Evolutionary conservation across 2,329 filamentous ascomycete species (phyloP).

Genomic region (Trichoderma cornu-damae): DNA sequence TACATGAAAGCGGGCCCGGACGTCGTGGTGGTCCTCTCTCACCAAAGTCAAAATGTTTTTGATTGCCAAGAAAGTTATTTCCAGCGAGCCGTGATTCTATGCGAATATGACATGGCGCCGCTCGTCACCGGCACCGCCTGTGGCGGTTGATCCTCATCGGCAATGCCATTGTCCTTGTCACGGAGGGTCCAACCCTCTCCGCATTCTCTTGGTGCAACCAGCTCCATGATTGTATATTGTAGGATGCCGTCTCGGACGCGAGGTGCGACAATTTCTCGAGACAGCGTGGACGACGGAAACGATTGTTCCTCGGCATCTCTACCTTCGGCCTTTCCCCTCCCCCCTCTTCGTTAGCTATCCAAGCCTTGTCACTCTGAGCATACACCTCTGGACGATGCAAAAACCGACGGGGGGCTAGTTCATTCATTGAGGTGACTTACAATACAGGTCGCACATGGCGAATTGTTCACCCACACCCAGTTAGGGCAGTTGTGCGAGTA

Average conservation of each 20-base stretch:
- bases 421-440: conserved; percentile 33
- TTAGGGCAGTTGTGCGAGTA: conserved; percentile 47
- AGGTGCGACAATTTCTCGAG: conserved; percentile 43
- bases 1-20: conserved; percentile 5
- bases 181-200: conserved; percentile 38
- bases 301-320: conserved; percentile 40
- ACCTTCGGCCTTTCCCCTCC: conserved; percentile 41
- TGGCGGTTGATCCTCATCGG: conserved; percentile 22
- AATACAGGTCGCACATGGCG: conserved; percentile 45
- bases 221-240: conserved; percentile 45
- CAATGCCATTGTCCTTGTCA: conserved; percentile 26
- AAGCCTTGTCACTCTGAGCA: neutral
- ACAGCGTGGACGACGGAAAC: conserved; percentile 27
- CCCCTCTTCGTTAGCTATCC: neutral
- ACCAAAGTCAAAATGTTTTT: neutral
- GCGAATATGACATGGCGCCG: conserved; percentile 25
- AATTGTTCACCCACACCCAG: conserved; percentile 51
- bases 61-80: neutral
- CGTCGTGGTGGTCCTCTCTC: neutral
- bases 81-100: conserved; percentile 21
- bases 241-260: conserved; percentile 42
- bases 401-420: neutral
- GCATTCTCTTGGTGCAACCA: conserved; percentile 36
- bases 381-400: neutral
- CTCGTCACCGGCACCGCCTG: conserved; percentile 29